Percentiles rank a stretch among this genome's conserved stretches.
Conservation (phyloP, 2,329 filamentous ascomycete genomes). For the Talaromyces funiculosus region DNA sequence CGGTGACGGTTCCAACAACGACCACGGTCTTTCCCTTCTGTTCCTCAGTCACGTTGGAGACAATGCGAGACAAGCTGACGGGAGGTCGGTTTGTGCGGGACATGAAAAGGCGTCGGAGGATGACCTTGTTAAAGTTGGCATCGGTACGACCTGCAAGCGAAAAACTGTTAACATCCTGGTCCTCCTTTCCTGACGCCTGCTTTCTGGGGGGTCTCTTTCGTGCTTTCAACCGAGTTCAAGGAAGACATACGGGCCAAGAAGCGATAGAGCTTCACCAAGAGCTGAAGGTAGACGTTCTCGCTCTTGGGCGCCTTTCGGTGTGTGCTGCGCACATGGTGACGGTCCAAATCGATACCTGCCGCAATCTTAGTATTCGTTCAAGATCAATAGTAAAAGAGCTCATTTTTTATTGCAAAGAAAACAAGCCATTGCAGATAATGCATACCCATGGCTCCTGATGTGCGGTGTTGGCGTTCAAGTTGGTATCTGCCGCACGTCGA, state of each 20-base stretch:
- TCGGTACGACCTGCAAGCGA: conserved; percentile 74
- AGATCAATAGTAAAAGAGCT: background rate
- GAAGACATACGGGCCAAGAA: conserved; percentile 74
- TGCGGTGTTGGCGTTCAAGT: conserved; percentile 32
- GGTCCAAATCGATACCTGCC: conserved; percentile 53
- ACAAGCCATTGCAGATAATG: background rate
- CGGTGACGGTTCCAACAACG: conserved; percentile 89
- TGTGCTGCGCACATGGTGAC: conserved; percentile 58
- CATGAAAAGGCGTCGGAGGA: conserved; percentile 96
- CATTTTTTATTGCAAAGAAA: background rate
- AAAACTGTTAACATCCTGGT: conserved; percentile 1
- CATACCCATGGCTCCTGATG: conserved; percentile 42
- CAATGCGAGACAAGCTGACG: conserved; percentile 89
- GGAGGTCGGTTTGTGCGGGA: conserved; percentile 97
- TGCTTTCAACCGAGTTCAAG: conserved; percentile 4
- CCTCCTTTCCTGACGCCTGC: background rate
- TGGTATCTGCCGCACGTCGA: conserved; percentile 37
- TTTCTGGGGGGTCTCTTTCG: background rate
- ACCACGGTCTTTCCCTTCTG: conserved; percentile 73
- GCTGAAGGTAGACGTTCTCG: conserved; percentile 95
- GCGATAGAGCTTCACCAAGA: conserved; percentile 97
- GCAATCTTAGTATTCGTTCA: background rate
- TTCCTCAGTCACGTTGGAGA: conserved; percentile 56
- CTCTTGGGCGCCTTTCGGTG: conserved; percentile 96
- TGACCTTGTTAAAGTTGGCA: conserved; percentile 96